Evolutionary conservation across 805 yeast species (phyloP).

Genomic region (Yamadazyma sp.): DNA sequence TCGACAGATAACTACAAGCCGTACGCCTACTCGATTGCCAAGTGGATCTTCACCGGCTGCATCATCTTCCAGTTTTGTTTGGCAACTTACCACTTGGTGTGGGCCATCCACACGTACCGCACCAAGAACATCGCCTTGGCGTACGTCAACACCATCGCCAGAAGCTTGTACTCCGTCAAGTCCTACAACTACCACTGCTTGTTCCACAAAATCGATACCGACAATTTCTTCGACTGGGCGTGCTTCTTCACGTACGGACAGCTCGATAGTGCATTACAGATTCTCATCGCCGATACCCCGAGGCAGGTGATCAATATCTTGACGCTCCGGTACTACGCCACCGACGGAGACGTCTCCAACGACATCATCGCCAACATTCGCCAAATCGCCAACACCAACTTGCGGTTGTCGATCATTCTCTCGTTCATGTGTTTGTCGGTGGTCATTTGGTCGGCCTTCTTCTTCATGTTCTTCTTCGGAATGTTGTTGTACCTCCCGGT

Average conservation of each 20-base stretch:
- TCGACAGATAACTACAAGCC: conserved; percentile 48
- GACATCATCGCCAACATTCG: conserved; percentile 49
- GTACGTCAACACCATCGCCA: conserved; percentile 66
- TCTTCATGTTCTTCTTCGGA: conserved; percentile 56
- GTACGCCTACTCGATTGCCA: conserved; percentile 50
- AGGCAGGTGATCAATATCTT: conserved; percentile 82
- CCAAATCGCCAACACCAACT: conserved; percentile 58
- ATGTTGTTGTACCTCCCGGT: conserved; percentile 53
- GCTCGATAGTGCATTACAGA: conserved; percentile 57
- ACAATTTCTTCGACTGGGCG: conserved; percentile 61
- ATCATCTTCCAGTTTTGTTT: conserved; percentile 68
- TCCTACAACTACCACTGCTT: conserved; percentile 70
- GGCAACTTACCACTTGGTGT: conserved; percentile 53
- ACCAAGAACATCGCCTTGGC: conserved; percentile 67
- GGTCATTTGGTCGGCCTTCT: conserved; percentile 69
- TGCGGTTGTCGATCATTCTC: conserved; percentile 67
- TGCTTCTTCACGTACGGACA: conserved; percentile 66
- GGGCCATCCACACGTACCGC: conserved; percentile 57
- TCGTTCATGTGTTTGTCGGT: conserved; percentile 77
- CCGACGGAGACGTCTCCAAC: conserved; percentile 45
- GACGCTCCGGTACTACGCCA: conserved; percentile 56
- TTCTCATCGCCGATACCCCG: conserved; percentile 79
- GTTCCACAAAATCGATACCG: conserved; percentile 64
- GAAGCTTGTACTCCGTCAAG: conserved; percentile 53
- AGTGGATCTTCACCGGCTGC: conserved; percentile 80